Evolutionary conservation across 2,329 filamentous ascomycete species (phyloP), one percentile per base, ranked within the genome.

Genomic region (Rutstroemia sp.): DNA sequence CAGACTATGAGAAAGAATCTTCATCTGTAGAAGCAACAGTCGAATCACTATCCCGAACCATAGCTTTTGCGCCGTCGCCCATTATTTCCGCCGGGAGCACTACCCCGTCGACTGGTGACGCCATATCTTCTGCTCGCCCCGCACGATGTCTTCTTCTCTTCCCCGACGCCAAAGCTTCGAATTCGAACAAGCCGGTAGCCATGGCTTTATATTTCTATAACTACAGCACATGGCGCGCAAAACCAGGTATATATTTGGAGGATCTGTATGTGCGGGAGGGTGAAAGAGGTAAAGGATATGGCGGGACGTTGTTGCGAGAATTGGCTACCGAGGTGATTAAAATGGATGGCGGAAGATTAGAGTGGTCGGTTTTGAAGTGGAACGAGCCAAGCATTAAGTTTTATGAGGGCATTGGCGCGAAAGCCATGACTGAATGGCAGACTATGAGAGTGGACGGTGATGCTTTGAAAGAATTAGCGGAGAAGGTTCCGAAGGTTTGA

Each of bases 141-240:
- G 88, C 91, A 18, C 87, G 90, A 59, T 92, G 89, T 50, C 77
- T 95, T 37, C 73, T 95, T 9, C 73, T 92, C 54, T 77, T 78
- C 63, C 70, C 71, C 1, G 74, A 77, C 27, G 71, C 74, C 5
- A 71, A 75, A 4, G 4, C 38, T 3, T 30, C 38, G 6, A 12
- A 12, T 5, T 12, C 18, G 2, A 39, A 21, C 10, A 68, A 73
- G 41, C 71, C 71, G 0, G 88, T 83, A 0, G 90, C 87, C 49
- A 90, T 96, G 81, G 91, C 91, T 1, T 74, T 96, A 42, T 96
- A 91, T 75, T 97, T 95, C 72, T 91, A 92, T 78, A 97, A 92
- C 74, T 97, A 96, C 74, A 90, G 86, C 68, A 96, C 92, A 0
- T 97, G 94, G 94, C 82, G 88, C 8, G 82, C 88, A n/a, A 82